These are phyloP conservation scores for Cymodocea nodosa DNA, from an alignment of 116 monocot species.

Conservation along the genomic window DNA sequence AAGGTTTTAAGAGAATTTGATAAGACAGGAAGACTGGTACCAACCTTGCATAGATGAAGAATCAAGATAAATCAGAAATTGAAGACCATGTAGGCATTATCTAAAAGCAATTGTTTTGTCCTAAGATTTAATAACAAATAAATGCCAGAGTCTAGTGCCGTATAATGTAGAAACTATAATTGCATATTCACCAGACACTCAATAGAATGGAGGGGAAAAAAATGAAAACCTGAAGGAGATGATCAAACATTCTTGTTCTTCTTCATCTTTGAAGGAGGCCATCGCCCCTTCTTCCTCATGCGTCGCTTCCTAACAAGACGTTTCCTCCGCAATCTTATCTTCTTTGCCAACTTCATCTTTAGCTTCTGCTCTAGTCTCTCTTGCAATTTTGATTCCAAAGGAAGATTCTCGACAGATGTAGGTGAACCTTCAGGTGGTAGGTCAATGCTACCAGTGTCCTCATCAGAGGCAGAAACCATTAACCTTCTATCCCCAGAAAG, in stretches of 20 bases:
- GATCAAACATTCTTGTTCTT: constrained; percentile 78
- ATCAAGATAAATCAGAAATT: too few species aligned
- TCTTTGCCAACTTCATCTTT: constrained; percentile 83
- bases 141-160: too few species aligned
- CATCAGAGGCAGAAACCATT: constrained; percentile 34
- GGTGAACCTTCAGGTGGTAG: constrained; percentile 26
- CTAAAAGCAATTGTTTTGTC: too few species aligned
- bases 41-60: too few species aligned
- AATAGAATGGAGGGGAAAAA: neutral
- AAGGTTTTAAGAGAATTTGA: too few species aligned
- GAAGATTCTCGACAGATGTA: constrained; percentile 47
- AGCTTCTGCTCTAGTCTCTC: constrained; percentile 54
- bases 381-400: constrained; percentile 63
- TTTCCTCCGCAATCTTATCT: constrained; percentile 57
- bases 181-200: too few species aligned
- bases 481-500: constrained; percentile 16
- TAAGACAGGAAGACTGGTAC: too few species aligned
- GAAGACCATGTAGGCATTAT: too few species aligned
- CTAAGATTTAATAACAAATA: too few species aligned
- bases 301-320: constrained; percentile 58
- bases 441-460: constrained; percentile 19
- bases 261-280: constrained; percentile 95
- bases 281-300: constrained; percentile 89
- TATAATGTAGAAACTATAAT: too few species aligned
- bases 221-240: neutral